A percentile compares a stretch with the other conserved stretches of the same genome.
Conservation (phyloP, 192 early-diverging fungal species). For the Coemansia sp. region DNA sequence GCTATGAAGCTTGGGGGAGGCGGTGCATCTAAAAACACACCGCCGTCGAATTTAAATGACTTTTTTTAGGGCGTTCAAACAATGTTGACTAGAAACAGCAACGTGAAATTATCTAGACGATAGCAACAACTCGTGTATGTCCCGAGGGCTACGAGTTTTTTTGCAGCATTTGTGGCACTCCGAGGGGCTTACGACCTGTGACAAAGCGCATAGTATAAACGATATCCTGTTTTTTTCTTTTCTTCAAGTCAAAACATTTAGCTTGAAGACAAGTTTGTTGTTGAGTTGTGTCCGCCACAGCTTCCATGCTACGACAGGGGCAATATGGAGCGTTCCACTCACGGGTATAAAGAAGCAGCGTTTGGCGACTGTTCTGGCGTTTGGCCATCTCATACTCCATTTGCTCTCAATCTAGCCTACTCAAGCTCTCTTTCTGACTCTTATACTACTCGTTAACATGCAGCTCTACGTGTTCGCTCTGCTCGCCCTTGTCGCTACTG, state of each 20-base stretch:
- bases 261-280: not conserved
- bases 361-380: not conserved
- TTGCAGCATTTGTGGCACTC: not conserved
- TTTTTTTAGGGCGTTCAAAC: constrained; percentile 10
- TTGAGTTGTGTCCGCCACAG: no score
- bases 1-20: constrained; percentile 46
- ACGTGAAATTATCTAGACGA: not conserved
- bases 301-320: not conserved
- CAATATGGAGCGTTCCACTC: not conserved
- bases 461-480: constrained; percentile 11
- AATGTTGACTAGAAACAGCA: not conserved
- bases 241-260: not conserved
- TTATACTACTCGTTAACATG: constrained; percentile 8
- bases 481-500: constrained; percentile 10
- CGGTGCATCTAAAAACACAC: constrained; percentile 27
- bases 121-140: not conserved
- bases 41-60: constrained; percentile 17
- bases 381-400: not conserved
- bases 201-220: not conserved
- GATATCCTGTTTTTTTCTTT: not conserved
- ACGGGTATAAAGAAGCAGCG: not conserved
- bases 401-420: not conserved
- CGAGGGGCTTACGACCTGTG: not conserved
- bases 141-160: not conserved
- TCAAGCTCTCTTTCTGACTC: not conserved